Conservation (phyloP, 2,329 filamentous ascomycete genomes). For the Colletotrichum sansevieriae region DNA sequence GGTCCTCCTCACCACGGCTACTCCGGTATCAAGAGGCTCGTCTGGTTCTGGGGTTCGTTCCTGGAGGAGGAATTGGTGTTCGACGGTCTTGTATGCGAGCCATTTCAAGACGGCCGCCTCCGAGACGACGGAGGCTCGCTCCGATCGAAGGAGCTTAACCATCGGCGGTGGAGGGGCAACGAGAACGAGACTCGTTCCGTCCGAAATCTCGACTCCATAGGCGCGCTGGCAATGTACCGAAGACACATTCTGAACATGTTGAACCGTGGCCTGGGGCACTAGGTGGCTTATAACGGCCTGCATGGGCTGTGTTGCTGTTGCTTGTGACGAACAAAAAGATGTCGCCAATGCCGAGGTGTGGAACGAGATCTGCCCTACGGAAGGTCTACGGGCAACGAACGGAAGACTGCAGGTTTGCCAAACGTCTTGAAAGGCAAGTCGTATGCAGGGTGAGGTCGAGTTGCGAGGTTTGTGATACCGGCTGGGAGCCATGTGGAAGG, state of each 20-base stretch:
- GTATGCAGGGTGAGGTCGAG: constrained; percentile 24
- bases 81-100: constrained; percentile 50
- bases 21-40: background rate
- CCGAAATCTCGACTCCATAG: constrained; percentile 59
- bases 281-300: constrained; percentile 52
- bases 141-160: constrained; percentile 60
- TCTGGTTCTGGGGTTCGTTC: constrained; percentile 28
- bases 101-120: constrained; percentile 62
- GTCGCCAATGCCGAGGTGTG: constrained; percentile 16
- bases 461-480: constrained; percentile 27
- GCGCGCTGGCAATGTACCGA: constrained; percentile 56
- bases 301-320: constrained; percentile 47
- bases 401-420: constrained; percentile 40
- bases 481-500: constrained; percentile 29
- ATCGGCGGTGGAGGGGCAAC: constrained; percentile 58
- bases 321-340: constrained; percentile 50
- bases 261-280: constrained; percentile 50
- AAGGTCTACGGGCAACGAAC: constrained; percentile 29
- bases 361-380: constrained; percentile 33
- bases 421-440: constrained; percentile 33
- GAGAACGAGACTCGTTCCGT: constrained; percentile 56
- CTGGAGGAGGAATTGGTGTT: constrained; percentile 21
- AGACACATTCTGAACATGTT: constrained; percentile 51
- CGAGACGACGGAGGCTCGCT: constrained; percentile 58
- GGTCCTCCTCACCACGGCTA: background rate